These are phyloP conservation scores for Tripterygium wilfordii DNA, from an alignment of 177 flowering plant species.

Conservation along the genomic window DNA sequence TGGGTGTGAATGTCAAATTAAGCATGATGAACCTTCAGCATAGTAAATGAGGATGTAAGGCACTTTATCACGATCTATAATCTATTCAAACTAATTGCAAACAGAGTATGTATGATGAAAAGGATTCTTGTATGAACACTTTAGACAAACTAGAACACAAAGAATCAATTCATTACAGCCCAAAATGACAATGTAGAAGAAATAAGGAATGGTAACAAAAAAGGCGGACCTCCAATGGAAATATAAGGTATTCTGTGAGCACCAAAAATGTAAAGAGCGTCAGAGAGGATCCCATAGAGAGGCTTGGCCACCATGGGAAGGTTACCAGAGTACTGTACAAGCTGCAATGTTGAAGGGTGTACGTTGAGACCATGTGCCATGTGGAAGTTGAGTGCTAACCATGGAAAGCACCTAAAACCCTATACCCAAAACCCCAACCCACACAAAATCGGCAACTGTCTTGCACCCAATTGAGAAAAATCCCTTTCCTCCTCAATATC, in stretches of 20 bases:
- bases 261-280: constrained; percentile 73
- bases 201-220: neutral
- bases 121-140: no score
- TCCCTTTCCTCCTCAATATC: constrained; percentile 14
- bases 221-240: constrained; percentile 70
- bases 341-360: constrained; percentile 73
- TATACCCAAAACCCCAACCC: constrained; percentile 89
- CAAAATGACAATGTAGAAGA: neutral
- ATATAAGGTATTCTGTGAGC: constrained; percentile 84
- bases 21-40: no score
- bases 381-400: constrained; percentile 80
- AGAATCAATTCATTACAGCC: neutral
- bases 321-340: constrained; percentile 63
- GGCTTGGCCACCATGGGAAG: constrained; percentile 97
- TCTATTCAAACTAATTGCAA: no score
- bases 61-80: no score
- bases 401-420: constrained; percentile 91
- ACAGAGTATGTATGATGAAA: no score
- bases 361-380: constrained; percentile 61
- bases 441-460: constrained; percentile 52
- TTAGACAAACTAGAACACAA: no score
- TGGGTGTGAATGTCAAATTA: no score
- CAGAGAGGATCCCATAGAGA: constrained; percentile 80
- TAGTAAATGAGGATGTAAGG: no score
- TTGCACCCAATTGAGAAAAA: constrained; percentile 24